Base-by-base conservation (phyloP, 352 stramenopile species). In the Plasmopara muralis region DNA sequence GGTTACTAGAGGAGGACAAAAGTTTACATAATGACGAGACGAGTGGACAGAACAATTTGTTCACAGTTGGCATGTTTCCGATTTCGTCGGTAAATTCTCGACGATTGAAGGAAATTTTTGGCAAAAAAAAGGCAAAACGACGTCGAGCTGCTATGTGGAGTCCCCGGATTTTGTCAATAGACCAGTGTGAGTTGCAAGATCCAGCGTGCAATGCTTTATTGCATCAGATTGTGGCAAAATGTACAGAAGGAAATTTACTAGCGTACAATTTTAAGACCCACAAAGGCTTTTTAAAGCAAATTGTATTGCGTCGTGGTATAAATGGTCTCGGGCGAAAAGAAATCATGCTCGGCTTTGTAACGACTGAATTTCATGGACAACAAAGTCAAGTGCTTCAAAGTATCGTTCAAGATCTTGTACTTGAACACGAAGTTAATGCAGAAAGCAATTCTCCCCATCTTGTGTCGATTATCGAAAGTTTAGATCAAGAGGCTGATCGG, bases 61-160 rank as follows among this genome's bases (percentile, higher is more conserved):
- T 87, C 44, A 87, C 80, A 12, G 63, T 87, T n/a, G 80, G 80
- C 0, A 56, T 91, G 41, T 91, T 91, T 53, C 80, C 80, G 0
- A 64, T 79, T 25, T 30, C 75, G 0, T 80, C 72, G 2, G 68
- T 77, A 2, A 72, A 57, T 30, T 69, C 65, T 25, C 66, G 72
- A 4, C 72, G 76, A 48, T 68, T 64, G 8, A 69, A 68, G 9
- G 51, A 74, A 20, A 50, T 57, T 34, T 43, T 52, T 29, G 47
- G 63, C 9, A 78, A 80, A 50, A 68, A 62, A 2, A 71, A 48
- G 40, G 56, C 25, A 52, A 62, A 42, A 66, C 68, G 49, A 47
- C 53, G 39, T 53, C 57, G 38, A 30, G 47, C 37, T 35, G 47
- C 20, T 54, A 60, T 40, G 57, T 89, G 80, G 80, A 86, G 74